Evolutionary conservation across 2,329 filamentous ascomycete species (phyloP).

Genomic region (Passalora sequoiae): DNA sequence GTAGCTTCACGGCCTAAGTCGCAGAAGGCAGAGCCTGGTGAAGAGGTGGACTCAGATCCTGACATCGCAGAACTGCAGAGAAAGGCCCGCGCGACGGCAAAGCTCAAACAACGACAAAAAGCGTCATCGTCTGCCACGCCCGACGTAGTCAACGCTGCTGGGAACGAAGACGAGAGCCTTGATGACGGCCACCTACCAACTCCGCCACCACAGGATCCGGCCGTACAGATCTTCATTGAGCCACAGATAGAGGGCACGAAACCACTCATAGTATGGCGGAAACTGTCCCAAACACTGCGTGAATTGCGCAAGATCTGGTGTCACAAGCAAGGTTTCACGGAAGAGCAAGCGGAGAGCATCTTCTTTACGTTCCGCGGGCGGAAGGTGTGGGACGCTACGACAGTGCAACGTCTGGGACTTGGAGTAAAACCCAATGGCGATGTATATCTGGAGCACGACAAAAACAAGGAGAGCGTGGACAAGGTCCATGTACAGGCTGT

Average conservation of each 20-base stretch:
- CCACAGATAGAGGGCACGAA: constrained; percentile 60
- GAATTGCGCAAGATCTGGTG: constrained; percentile 68
- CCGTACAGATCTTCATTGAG: constrained; percentile 62
- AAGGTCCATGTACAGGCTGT: constrained; percentile 73
- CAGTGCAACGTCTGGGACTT: constrained; percentile 63
- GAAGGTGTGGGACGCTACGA: constrained; percentile 70
- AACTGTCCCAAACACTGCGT: constrained; percentile 61
- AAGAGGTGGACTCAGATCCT: constrained; percentile 37
- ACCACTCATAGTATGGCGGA: constrained; percentile 59
- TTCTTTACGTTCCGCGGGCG: constrained; percentile 76
- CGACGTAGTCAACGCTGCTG: constrained; percentile 3
- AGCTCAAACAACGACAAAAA: constrained; percentile 11
- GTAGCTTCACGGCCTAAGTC: neutral
- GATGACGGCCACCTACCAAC: constrained; percentile 8
- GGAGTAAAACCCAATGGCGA: constrained; percentile 40
- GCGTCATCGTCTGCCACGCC: constrained; percentile 11
- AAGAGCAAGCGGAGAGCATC: constrained; percentile 50
- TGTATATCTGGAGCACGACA: constrained; percentile 40
- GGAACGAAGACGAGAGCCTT: constrained; percentile 6
- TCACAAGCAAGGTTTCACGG: constrained; percentile 52
- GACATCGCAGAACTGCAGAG: constrained; percentile 41
- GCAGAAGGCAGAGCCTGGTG: constrained; percentile 15
- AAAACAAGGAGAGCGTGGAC: constrained; percentile 48
- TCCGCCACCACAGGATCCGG: constrained; percentile 39
- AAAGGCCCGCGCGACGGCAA: constrained; percentile 37